These are phyloP conservation scores for Penicillium silybi DNA, from an alignment of 495 filamentous ascomycete genomes.

Conservation along the genomic window DNA sequence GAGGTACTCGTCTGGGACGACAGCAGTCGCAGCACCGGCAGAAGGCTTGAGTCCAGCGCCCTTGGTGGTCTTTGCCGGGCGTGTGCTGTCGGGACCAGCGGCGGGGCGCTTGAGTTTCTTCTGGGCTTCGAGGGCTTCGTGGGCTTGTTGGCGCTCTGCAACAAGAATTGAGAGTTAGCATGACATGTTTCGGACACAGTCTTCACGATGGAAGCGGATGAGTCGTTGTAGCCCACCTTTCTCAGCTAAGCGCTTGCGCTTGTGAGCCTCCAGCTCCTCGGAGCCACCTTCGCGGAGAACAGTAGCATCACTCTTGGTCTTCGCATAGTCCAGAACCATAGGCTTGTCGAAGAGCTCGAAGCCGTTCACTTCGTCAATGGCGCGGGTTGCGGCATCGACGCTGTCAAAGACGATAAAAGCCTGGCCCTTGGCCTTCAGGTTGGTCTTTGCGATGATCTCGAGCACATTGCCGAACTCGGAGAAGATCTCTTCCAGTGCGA, in stretches of 20 bases:
- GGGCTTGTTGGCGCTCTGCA: constrained; percentile 86
- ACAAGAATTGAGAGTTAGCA: constrained; percentile 1
- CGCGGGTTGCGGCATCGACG: constrained; percentile 67
- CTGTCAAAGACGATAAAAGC: constrained; percentile 93
- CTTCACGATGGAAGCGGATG: background rate
- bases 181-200: background rate
- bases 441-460: constrained; percentile 89
- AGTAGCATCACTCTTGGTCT: constrained; percentile 82
- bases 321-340: constrained; percentile 83
- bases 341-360: constrained; percentile 94
- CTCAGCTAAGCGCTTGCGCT: constrained; percentile 79
- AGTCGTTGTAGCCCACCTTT: constrained; percentile 59
- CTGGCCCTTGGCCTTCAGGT: constrained; percentile 90
- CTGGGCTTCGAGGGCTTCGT: constrained; percentile 74
- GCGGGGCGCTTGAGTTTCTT: constrained; percentile 77
- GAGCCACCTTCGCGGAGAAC: constrained; percentile 67
- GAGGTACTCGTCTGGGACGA: constrained; percentile 94
- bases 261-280: constrained; percentile 85
- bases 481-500: constrained; percentile 75
- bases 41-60: constrained; percentile 81
- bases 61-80: constrained; percentile 68
- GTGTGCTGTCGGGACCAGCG: constrained; percentile 45
- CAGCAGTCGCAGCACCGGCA: constrained; percentile 60
- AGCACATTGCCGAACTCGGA: constrained; percentile 85
- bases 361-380: constrained; percentile 86